Evolutionary conservation across 139 green algal genomes (phyloP).

Genomic region (Coelastrella sp.): DNA sequence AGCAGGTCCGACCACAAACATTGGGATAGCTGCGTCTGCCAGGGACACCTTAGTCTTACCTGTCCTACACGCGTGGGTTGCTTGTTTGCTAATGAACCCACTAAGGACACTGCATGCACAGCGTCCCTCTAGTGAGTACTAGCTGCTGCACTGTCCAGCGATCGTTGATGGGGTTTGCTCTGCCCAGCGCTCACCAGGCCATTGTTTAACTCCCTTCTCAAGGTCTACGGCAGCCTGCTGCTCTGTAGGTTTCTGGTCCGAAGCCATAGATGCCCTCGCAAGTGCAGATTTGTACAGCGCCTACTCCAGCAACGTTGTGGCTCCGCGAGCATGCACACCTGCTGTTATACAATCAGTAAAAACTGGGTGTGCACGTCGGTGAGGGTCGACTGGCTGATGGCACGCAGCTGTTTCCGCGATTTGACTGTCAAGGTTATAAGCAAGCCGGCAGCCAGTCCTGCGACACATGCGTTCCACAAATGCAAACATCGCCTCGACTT

Average conservation of each 20-base stretch:
- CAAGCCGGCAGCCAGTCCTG: too few species aligned
- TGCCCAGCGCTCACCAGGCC: not conserved
- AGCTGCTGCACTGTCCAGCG: not conserved
- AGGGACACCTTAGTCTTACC: not conserved
- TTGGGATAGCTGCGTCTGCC: not conserved
- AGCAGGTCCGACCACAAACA: not conserved
- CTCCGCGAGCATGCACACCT: not conserved
- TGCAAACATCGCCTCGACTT: too few species aligned
- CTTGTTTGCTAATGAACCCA: not conserved
- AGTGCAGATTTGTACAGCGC: not conserved
- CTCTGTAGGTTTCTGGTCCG: not conserved
- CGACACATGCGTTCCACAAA: too few species aligned
- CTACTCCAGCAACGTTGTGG: not conserved
- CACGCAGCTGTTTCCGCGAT: not conserved
- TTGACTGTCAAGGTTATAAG: not conserved
- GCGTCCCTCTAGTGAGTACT: not conserved
- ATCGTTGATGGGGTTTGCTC: not conserved
- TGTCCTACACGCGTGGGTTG: not conserved
- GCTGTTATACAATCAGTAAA: not conserved
- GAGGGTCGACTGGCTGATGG: not conserved
- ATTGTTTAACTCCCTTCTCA: not conserved
- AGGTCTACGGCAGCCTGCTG: not conserved
- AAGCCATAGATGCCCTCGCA: not conserved
- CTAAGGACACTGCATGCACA: constrained; percentile 22
- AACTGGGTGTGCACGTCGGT: not conserved